These are phyloP conservation scores for Nemania serpens DNA, from an alignment of 2,329 filamentous ascomycete species.

Conservation along the genomic window DNA sequence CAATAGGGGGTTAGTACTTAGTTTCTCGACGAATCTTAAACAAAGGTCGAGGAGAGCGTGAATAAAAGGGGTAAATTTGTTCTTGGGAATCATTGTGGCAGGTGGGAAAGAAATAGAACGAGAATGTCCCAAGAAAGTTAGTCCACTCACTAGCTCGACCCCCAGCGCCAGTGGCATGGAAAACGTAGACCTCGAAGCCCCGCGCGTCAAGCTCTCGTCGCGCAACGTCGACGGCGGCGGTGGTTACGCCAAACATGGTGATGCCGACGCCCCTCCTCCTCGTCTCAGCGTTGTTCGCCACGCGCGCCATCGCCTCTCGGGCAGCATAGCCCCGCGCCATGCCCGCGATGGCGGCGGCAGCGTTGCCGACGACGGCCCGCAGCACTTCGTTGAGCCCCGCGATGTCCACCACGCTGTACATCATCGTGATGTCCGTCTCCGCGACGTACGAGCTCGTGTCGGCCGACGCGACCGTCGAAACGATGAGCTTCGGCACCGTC, in stretches of 20 bases:
- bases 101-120: background rate
- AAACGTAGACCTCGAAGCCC: constrained; percentile 64
- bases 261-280: constrained; percentile 59
- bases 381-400: constrained; percentile 67
- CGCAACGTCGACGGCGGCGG: constrained; percentile 63
- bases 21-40: background rate
- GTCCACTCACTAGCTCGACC: constrained; percentile 56
- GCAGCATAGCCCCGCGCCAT: constrained; percentile 56
- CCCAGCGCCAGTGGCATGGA: constrained; percentile 72
- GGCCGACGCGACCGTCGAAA: constrained; percentile 71
- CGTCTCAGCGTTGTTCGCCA: constrained; percentile 27
- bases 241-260: constrained; percentile 78
- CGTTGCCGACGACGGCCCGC: constrained; percentile 62
- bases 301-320: constrained; percentile 4
- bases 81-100: background rate
- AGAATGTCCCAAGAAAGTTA: background rate
- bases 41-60: no score
- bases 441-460: constrained; percentile 68
- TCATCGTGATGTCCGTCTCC: constrained; percentile 70
- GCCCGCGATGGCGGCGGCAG: constrained; percentile 63
- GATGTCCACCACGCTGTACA: constrained; percentile 74
- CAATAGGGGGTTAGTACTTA: background rate
- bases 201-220: constrained; percentile 53
- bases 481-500: constrained; percentile 71
- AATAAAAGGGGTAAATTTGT: background rate